Evolutionary conservation across 192 early-diverging fungal genomes (phyloP), one percentile per base, ranked within the genome.

Genomic region (Coemansia sp.): DNA sequence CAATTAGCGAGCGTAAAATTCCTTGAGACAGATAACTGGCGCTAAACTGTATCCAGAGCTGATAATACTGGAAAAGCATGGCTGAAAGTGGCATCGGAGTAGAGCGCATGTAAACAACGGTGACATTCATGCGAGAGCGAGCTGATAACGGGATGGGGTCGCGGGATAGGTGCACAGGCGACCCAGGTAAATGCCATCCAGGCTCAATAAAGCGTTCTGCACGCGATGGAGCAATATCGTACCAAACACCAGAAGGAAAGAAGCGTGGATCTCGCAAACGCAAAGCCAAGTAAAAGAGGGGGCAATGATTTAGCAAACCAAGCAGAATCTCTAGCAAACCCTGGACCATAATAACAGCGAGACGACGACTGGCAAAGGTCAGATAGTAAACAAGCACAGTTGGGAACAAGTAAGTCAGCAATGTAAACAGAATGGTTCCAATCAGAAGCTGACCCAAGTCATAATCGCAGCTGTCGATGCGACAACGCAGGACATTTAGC

Each of bases 251-350:
- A 86, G 93, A 93, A 30, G 97, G 95, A 33, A 99, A 76, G 64
- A 94, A 82, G 32, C 80, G 87, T 7, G 94, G 92, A 68, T 97
- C 93, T 62, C 94, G 93, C 29, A 96, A 53, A 24, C 95, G 84
- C 31, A 95, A 66, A 85, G 95, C 87, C n/a, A 97, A 82, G 27
- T 94, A 94, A 84, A 97, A 97, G 10, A 97, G 76, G 14, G 97
- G 97, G 69, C 96, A 97, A 70, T 99, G 97, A 70, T 99, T 99
- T 23, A 99, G 76, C 52, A 95, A 86, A 0, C 92, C 94, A 19
- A 99, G 76, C 4, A 92, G 22, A 10, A 95, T 91, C 72, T 99
- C 95, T 76, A 99, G 11, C 39, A 87, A 72, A 5, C 89, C 92
- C 67, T 95, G 92, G 5, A 91, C 80, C 58, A 88, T 84, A 29